These are phyloP conservation scores for Malus hybrid DNA, from an alignment of 331 rosid genomes.

Conservation along the genomic window DNA sequence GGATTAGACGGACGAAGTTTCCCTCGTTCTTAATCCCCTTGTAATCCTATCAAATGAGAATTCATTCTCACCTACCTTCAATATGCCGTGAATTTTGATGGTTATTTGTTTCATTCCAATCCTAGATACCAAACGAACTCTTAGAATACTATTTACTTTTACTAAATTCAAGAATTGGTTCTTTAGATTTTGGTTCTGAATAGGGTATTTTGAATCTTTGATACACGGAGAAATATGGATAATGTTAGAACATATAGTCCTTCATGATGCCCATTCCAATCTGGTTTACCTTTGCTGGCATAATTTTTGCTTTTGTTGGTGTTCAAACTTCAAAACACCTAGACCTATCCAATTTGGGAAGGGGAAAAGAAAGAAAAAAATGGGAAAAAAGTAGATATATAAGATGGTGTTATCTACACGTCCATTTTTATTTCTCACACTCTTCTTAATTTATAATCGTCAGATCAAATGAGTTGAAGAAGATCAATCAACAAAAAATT, in stretches of 20 bases:
- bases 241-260: background rate
- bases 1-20: background rate
- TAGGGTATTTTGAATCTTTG: too few species aligned
- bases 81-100: too few species aligned
- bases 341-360: background rate
- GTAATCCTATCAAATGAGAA: background rate
- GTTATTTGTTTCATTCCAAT: too few species aligned
- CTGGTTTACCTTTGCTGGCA: background rate
- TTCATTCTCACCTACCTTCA: background rate
- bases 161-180: background rate
- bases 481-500: too few species aligned
- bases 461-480: too few species aligned
- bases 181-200: background rate
- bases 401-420: too few species aligned
- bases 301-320: background rate
- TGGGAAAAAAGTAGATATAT: background rate
- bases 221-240: background rate
- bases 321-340: background rate
- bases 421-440: too few species aligned
- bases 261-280: background rate
- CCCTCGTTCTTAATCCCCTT: background rate
- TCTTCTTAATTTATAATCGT: rapidly evolving
- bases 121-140: background rate
- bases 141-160: background rate
- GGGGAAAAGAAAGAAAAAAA: background rate